Evolutionary conservation across 331 rosid species (phyloP).

Genomic region (Malus hybrid): DNA sequence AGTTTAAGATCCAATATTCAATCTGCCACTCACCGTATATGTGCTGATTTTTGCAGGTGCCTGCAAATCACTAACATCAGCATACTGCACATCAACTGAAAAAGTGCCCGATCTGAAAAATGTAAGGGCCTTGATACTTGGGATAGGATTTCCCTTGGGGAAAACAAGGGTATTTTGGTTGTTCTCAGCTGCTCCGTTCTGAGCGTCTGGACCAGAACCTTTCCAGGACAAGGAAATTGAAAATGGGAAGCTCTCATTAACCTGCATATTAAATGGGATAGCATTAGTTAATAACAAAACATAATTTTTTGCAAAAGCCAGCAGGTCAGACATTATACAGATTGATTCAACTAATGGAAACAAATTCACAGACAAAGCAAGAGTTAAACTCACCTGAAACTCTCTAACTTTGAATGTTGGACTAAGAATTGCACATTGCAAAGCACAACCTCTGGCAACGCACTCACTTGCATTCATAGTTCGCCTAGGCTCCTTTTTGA

Average conservation of each 20-base stretch:
- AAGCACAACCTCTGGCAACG: conserved; percentile 87
- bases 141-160: conserved; percentile 73
- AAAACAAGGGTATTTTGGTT: conserved; percentile 54
- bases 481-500: conserved; percentile 87
- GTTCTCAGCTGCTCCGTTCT: conserved; percentile 45
- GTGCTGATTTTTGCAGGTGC: conserved; percentile 73
- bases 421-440: conserved; percentile 93
- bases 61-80: conserved; percentile 51
- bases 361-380: background rate
- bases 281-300: background rate
- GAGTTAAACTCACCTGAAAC: conserved; percentile 57
- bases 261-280: conserved; percentile 35
- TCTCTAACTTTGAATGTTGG: conserved; percentile 96
- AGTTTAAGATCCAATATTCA: too few species aligned
- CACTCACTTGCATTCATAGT: conserved; percentile 98
- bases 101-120: conserved; percentile 65
- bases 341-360: background rate
- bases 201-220: conserved; percentile 62
- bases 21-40: conserved; percentile 48
- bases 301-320: background rate
- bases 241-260: conserved; percentile 78
- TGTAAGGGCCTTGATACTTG: conserved; percentile 76
- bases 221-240: conserved; percentile 74
- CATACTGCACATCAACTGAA: conserved; percentile 67
- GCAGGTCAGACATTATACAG: background rate